Evolutionary conservation across 441 rosid species (phyloP), one percentile per base, ranked within the genome.

Genomic region (Aleurites moluccanus): DNA sequence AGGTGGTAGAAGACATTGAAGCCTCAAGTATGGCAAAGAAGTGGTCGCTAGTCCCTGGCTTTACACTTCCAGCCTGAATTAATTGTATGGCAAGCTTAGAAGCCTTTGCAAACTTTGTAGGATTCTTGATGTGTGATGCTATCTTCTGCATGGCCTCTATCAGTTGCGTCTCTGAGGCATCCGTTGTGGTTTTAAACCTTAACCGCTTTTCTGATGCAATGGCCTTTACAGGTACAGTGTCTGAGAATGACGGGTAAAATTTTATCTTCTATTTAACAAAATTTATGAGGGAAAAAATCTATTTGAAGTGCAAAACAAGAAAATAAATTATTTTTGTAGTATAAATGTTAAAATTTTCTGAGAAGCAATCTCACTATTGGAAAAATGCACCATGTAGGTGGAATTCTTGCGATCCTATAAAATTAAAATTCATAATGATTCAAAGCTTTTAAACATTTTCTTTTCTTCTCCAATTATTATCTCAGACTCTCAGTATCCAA

Each of bases 141-240:
- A 95, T 91, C 86, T 91, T 94, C 85, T 88, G 89, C 98, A 95
- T 93, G 20, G 98, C 98, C 67, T 95, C 97, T 4, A 90, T 81
- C 33, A 93, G 82, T 87, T 95, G 97, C 14, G 79, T 80, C 69
- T 89, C 96, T 0, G 99, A 91, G 59, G 94, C 95, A 86, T 95
- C 95, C 0, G 92, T 90, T 27, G 93, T 88, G n/a, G 91, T 93
- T 86, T 93, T 95, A 79, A 95, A 95, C 86, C 94, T 90, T 81
- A 91, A 76, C 65, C 90, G 85, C 81, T 85, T 92, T 81, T 64
- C 89, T 38, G 84, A 80, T 1, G 73, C 80, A n/a, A 63, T 55
- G 38, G 55, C 38, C 13, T 73, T 75, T 81, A 72, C 90, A 68
- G 84, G 80, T 2, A 69, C 79, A 21, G 50, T 53, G 28, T 72